Evolutionary conservation across 192 early-diverging fungal species (phyloP).

Genomic region (Funneliformis geosporum): DNA sequence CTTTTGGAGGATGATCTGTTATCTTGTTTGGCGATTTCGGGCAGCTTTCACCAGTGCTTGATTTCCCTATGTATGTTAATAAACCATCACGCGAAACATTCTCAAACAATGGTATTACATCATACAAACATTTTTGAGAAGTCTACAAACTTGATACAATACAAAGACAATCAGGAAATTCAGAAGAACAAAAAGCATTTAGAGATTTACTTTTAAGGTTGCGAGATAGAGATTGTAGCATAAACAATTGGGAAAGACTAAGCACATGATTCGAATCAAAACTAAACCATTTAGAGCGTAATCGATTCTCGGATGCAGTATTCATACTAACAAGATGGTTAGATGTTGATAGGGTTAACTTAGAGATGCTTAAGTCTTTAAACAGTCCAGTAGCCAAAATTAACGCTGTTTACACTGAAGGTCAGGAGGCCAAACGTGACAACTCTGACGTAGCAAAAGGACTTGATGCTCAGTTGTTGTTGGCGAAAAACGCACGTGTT

Average conservation of each 20-base stretch:
- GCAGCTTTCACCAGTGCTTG: neutral
- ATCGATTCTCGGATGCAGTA: neutral
- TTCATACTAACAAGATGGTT: neutral
- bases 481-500: no score
- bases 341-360: neutral
- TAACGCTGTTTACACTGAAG: neutral
- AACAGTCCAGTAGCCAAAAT: neutral
- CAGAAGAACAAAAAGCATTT: neutral
- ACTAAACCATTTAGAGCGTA: neutral
- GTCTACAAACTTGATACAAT: neutral
- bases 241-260: neutral
- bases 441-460: neutral
- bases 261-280: neutral
- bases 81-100: neutral
- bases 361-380: neutral
- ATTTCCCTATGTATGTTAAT: neutral
- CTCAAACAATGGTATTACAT: neutral
- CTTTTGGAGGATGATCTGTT: neutral
- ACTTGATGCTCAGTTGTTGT: neutral
- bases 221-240: neutral
- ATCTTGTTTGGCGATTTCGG: neutral
- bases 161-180: neutral
- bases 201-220: neutral
- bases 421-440: neutral
- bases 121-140: neutral